Conservation (phyloP, 2,329 filamentous ascomycete genomes). For the Paecilomyces sp. region DNA sequence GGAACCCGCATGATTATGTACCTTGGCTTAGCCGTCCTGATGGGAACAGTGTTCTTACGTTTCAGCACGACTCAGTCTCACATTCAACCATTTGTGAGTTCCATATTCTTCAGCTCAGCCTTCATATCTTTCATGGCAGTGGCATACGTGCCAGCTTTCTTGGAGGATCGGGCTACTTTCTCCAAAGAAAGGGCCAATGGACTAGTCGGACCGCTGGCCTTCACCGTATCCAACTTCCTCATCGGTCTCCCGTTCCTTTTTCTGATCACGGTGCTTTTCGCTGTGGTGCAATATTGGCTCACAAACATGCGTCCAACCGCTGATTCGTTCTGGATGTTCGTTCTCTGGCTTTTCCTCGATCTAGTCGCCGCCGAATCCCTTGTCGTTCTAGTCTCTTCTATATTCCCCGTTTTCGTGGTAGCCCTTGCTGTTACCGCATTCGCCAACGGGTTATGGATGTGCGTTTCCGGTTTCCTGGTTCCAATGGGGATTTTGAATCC, state of each 20-base stretch:
- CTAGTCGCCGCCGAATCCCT: conserved; percentile 74
- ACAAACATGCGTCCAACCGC: conserved; percentile 63
- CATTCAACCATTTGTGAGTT: conserved; percentile 76
- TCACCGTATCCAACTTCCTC: conserved; percentile 72
- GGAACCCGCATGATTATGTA: conserved; percentile 81
- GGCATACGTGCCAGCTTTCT: conserved; percentile 75
- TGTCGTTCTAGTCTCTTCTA: conserved; percentile 65
- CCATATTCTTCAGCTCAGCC: conserved; percentile 67
- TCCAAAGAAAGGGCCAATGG: conserved; percentile 76
- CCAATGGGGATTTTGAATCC: conserved; percentile 64
- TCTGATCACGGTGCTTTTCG: conserved; percentile 68
- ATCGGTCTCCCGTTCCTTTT: conserved; percentile 78
- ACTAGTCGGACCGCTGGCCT: conserved; percentile 65
- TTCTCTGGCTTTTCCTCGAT: conserved; percentile 81
- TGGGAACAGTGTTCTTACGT: conserved; percentile 81
- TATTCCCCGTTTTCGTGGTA: conserved; percentile 75
- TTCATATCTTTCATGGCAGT: conserved; percentile 80
- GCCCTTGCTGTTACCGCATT: conserved; percentile 74
- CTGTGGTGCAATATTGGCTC: conserved; percentile 70
- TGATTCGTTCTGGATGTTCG: conserved; percentile 65
- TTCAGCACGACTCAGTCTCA: conserved; percentile 60
- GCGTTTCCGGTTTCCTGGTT: conserved; percentile 75
- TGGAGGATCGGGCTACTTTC: conserved; percentile 69
- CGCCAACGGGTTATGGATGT: conserved; percentile 87
- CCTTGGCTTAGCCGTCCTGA: conserved; percentile 69